Percentiles rank a stretch among this genome's conserved stretches.
These are phyloP conservation scores for Piromyces finnis DNA, from an alignment of 192 early-diverging fungal species.

Conservation along the genomic window DNA sequence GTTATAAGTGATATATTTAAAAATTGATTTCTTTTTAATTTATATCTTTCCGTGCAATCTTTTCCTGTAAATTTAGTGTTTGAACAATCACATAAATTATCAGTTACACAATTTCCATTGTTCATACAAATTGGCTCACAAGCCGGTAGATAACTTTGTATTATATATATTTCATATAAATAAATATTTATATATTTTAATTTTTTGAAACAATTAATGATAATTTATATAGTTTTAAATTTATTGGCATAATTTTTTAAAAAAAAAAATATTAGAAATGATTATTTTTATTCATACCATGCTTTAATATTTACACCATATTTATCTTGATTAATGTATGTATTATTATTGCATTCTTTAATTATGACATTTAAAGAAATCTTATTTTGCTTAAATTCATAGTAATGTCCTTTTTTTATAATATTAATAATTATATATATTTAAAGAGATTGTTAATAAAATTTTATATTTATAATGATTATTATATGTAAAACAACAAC, in stretches of 20 bases:
- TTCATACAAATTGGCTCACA: neutral
- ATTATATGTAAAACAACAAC: too few species aligned
- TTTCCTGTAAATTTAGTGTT: neutral
- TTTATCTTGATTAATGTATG: neutral
- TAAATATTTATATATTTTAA: too few species aligned
- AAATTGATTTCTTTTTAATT: neutral
- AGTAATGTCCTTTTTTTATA: neutral
- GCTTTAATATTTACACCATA: neutral
- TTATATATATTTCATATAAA: too few species aligned
- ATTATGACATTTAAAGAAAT: neutral
- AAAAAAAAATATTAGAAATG: too few species aligned
- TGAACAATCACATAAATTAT: neutral
- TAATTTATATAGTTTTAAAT: too few species aligned
- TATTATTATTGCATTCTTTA: neutral
- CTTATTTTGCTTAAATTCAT: neutral
- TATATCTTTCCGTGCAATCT: neutral
- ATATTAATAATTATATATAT: too few species aligned
- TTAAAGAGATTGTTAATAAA: too few species aligned
- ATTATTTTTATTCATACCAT: neutral
- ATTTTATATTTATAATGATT: too few species aligned
- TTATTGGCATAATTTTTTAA: too few species aligned
- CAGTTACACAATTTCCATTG: neutral
- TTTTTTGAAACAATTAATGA: too few species aligned
- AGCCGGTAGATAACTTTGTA: neutral
- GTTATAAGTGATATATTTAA: neutral